Evolutionary conservation across 2,329 filamentous ascomycete genomes (phyloP), one percentile per base, ranked within the genome.

Genomic region (Ilyonectria destructans): DNA sequence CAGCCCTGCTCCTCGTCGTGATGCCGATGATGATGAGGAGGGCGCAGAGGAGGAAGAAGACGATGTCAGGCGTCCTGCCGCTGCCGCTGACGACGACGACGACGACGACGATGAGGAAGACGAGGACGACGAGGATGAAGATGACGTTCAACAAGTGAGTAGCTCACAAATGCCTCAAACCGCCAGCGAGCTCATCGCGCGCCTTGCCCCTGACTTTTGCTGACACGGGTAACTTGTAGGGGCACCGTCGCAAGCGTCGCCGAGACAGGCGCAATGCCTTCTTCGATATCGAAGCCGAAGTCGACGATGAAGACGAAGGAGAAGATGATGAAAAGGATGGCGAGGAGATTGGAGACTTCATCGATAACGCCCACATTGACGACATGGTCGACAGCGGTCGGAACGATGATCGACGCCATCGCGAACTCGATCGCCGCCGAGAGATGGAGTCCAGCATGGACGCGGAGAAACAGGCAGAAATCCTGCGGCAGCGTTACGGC

Each of bases 231-330:
- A 31, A 43, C 37, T 46, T 46, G 48, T 65, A 90, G 88, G 84
- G 86, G 65, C 88, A 94, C 77, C 93, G 93, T 64, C 89, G 92
- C 75, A 98, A 98, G 82, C 93, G 95, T 65, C 92, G 91, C 80
- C 90, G 90, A 80, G 90, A 93, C 72, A 88, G 89, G 71, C 90
- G 94, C 71, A 93, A 94, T 75, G 91, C 92, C 77, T 98, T 98
- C 89, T 91, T 99, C 83, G 96, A 99, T 90, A 94, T 96, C 77
- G 96, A 99, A 86, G 96, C 96, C 80, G 96, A 98, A 83, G 96
- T 99, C 74, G 96, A 98, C 78, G 96, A 97, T 71, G 95, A 97
- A 75, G 95, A 97, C 75, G 93, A 94, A 73, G 92, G 89, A 73
- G 93, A 93, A 69, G 94, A 97, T 71, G 94, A 97, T 58, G 96